Evolutionary conservation across 2,329 filamentous ascomycete genomes (phyloP).

Genomic region (Nigrospora sphaerica): DNA sequence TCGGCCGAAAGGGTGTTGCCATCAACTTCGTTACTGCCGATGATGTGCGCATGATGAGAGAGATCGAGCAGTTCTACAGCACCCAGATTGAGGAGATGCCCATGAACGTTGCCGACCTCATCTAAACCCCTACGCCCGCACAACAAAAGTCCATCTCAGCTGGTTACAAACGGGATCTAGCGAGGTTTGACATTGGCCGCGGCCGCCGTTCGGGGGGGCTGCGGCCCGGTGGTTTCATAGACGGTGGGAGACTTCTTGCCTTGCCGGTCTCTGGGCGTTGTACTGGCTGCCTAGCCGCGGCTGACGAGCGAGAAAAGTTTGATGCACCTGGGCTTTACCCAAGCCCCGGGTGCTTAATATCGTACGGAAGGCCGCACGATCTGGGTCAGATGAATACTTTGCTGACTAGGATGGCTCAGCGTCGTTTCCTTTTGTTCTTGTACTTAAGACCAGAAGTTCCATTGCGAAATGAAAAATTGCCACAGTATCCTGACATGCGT

Average conservation of each 20-base stretch:
- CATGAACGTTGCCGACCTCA: conserved; percentile 79
- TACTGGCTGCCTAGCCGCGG: conserved; percentile 10
- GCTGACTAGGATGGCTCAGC: conserved; percentile 17
- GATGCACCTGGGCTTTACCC: conserved; percentile 22
- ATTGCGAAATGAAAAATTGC: conserved; percentile 16
- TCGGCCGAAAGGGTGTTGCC: conserved; percentile 99
- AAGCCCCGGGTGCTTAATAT: conserved; percentile 23
- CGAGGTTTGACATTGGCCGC: conserved; percentile 14
- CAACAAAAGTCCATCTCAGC: background rate
- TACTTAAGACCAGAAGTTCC: conserved; percentile 23
- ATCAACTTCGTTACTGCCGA: conserved; percentile 99
- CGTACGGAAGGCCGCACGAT: conserved; percentile 15
- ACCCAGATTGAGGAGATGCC: conserved; percentile 99
- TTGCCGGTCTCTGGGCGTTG: conserved; percentile 8
- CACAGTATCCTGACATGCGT: too few relatives aligned
- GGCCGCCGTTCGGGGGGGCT: conserved; percentile 6
- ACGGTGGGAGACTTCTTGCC: conserved; percentile 11
- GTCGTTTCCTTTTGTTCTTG: conserved; percentile 18
- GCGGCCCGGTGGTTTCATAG: conserved; percentile 18
- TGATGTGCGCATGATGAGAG: conserved; percentile 99
- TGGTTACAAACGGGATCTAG: conserved; percentile 11
- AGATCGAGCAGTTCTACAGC: conserved; percentile 99
- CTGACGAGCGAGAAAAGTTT: conserved; percentile 17
- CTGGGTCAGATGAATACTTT: conserved; percentile 15
- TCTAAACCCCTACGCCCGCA: conserved; percentile 38